Conservation (phyloP, 805 yeast genomes). For the Schizosaccharomyces octosporus region DNA sequence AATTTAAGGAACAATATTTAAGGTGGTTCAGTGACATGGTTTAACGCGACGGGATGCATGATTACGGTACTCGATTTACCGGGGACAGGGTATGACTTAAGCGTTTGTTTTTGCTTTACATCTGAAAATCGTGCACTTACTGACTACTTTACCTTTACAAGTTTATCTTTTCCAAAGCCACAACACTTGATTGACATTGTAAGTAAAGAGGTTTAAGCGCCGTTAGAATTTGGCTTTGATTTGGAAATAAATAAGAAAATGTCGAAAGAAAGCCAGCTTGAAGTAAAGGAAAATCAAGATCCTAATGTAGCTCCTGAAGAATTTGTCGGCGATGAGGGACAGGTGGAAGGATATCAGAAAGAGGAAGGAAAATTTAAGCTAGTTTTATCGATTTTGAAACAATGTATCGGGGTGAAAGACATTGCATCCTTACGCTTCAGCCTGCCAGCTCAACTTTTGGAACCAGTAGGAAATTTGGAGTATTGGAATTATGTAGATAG, state of each 20-base stretch:
- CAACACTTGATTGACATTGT: no score
- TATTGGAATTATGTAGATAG: conserved; percentile 3
- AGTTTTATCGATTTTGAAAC: neutral
- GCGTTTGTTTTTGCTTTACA: no score
- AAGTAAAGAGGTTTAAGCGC: no score
- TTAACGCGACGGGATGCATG: no score
- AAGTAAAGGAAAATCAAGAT: neutral
- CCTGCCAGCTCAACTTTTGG: conserved; percentile 1
- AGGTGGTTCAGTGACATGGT: no score
- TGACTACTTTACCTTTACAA: no score
- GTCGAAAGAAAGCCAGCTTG: neutral
- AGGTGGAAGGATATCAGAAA: neutral
- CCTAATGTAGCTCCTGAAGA: neutral
- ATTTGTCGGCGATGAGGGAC: neutral
- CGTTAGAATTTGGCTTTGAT: no score
- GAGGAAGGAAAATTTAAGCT: conserved; percentile 1
- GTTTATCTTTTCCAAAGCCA: no score
- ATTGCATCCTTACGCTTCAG: neutral
- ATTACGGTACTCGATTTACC: no score
- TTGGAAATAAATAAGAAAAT: neutral
- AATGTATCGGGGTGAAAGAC: conserved; percentile 2
- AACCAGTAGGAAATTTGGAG: conserved; percentile 3
- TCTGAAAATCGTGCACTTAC: no score
- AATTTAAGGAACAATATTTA: no score
- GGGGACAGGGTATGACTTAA: no score